phyloP scores from a whole-genome alignment of 108 stramenopile genomes.

The Asterionellopsis glacialis region DNA sequence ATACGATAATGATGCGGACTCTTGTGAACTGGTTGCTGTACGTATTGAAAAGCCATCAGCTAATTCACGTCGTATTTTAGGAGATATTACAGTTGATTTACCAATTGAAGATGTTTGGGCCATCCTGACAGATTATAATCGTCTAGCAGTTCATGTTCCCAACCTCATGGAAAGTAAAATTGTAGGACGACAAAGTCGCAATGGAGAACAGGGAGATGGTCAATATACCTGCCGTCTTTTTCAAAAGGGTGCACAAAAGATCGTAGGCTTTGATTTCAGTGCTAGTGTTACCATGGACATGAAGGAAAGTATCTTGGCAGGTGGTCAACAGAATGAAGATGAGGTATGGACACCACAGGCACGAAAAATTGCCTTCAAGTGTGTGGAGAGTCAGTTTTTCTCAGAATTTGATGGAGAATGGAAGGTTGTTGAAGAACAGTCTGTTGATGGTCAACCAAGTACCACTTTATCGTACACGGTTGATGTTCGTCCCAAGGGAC shows the following conservation, averaged over 20 bases:
- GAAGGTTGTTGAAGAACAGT: conserved; percentile 46
- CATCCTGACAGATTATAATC: conserved; percentile 89
- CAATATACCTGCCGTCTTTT: conserved; percentile 55
- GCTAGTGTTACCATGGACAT: conserved; percentile 89
- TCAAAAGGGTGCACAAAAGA: conserved; percentile 91
- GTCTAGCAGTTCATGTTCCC: conserved; percentile 79
- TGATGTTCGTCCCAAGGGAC: conserved; percentile 84
- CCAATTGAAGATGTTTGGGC: conserved; percentile 77
- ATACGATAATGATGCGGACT: conserved; percentile 24
- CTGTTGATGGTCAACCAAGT: conserved; percentile 20
- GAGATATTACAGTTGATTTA: conserved; percentile 58
- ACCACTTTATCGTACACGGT: conserved; percentile 78
- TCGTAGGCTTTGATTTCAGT: conserved; percentile 90
- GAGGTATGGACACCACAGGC: conserved; percentile 3
- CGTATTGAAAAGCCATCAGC: conserved; percentile 77
- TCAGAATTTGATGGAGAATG: conserved; percentile 81
- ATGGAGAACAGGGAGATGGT: conserved; percentile 47
- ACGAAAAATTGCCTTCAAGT: conserved; percentile 65
- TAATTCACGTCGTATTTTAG: conserved; percentile 81
- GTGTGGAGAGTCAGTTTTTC: conserved; percentile 85
- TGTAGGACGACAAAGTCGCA: conserved; percentile 9
- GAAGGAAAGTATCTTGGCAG: conserved; percentile 49
- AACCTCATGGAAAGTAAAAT: conserved; percentile 79
- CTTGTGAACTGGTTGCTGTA: conserved; percentile 61
- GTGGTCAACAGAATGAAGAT: neutral